Percentiles rank a stretch among this genome's conserved stretches.
Conservation (phyloP, 495 filamentous ascomycete species). For the Aspergillus ellipticus region DNA sequence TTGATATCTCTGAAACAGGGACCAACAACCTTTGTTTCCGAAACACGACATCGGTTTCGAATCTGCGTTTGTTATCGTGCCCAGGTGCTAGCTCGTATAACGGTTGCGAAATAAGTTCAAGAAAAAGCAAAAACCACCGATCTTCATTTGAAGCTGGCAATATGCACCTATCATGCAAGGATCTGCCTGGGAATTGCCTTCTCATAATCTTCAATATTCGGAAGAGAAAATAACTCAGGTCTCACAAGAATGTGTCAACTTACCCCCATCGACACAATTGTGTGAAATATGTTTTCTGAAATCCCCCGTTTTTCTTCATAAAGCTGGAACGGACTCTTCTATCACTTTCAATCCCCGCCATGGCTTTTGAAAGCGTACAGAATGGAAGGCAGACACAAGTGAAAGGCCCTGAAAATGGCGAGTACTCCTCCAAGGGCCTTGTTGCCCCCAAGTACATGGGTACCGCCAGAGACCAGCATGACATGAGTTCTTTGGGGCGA, state of each 20-base stretch:
- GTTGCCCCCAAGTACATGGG: constrained; percentile 41
- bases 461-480: constrained; percentile 33
- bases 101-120: neutral
- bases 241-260: neutral
- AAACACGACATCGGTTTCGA: neutral
- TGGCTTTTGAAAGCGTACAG: constrained; percentile 1
- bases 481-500: constrained; percentile 44
- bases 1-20: neutral
- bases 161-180: neutral
- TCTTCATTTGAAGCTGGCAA: neutral
- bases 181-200: neutral
- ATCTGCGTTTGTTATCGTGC: neutral
- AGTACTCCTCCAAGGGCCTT: constrained; percentile 24
- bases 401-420: constrained; percentile 18
- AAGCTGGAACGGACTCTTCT: neutral
- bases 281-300: neutral
- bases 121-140: neutral
- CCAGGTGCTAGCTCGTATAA: neutral
- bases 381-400: constrained; percentile 15
- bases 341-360: too few species aligned
- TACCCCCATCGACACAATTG: too few species aligned
- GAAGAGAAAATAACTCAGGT: neutral
- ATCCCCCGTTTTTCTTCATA: neutral
- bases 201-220: neutral
- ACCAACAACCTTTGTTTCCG: neutral